phyloP scores from a whole-genome alignment of 108 stramenopile species.

The Fragilaria crotonensis region DNA sequence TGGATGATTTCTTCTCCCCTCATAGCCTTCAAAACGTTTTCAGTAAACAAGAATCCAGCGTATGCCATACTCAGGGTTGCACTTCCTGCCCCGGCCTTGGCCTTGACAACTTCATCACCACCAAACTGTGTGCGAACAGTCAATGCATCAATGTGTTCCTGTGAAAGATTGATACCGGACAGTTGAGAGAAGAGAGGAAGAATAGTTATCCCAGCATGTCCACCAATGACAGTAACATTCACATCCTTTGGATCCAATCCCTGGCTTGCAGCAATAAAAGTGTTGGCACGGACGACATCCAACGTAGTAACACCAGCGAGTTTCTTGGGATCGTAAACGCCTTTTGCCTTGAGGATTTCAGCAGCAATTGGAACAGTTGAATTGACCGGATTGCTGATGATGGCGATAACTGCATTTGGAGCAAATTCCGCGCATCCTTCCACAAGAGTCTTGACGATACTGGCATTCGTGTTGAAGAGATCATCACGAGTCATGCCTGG shows the following conservation, averaged over 20 bases:
- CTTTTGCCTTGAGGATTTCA: constrained; percentile 91
- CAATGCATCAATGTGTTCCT: constrained; percentile 84
- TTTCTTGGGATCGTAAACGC: constrained; percentile 92
- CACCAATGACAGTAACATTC: constrained; percentile 96
- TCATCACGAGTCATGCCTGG: constrained; percentile 88
- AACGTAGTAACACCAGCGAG: constrained; percentile 98
- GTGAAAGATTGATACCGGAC: constrained; percentile 74
- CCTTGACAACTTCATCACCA: constrained; percentile 99
- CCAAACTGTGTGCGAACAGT: constrained; percentile 98
- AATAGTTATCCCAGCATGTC: constrained; percentile 99
- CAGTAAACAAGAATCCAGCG: constrained; percentile 92
- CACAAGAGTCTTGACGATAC: constrained; percentile 92
- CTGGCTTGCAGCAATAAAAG: constrained; percentile 91
- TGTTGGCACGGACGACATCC: constrained; percentile 98
- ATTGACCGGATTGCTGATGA: constrained; percentile 99
- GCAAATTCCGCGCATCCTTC: constrained; percentile 93
- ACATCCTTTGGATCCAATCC: constrained; percentile 78
- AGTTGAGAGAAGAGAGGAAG: constrained; percentile 95
- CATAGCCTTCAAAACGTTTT: constrained; percentile 88
- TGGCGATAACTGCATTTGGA: constrained; percentile 93
- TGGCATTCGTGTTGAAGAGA: constrained; percentile 2
- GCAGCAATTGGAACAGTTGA: constrained; percentile 99
- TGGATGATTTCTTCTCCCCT: constrained; percentile 86
- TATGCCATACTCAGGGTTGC: constrained; percentile 99
- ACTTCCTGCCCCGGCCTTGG: constrained; percentile 97